Conservation (phyloP, 2,329 filamentous ascomycete genomes). For the Colletotrichum gigasporum region DNA sequence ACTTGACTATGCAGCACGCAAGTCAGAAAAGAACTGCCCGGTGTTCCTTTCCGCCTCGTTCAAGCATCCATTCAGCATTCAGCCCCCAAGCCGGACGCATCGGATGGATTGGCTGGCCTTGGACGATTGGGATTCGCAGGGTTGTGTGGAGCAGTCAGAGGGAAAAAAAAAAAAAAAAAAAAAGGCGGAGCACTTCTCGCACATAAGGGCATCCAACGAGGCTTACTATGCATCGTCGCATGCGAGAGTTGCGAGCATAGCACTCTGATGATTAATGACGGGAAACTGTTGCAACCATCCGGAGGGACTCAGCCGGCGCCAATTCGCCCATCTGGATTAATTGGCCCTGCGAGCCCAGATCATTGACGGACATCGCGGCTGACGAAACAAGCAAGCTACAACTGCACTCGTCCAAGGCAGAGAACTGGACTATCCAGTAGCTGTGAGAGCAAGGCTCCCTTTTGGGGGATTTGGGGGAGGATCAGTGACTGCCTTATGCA, state of each 20-base stretch:
- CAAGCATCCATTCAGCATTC: no score
- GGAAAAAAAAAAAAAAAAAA: no score
- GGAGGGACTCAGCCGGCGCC: not conserved
- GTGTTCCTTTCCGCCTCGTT: no score
- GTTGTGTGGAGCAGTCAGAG: not conserved
- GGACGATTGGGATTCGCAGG: not conserved
- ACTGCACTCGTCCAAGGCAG: no score
- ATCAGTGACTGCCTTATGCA: not conserved
- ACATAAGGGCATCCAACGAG: no score
- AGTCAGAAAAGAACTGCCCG: no score
- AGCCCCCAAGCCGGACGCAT: conserved; percentile 3
- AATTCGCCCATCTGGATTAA: not conserved
- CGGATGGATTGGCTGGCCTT: not conserved
- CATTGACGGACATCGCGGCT: not conserved
- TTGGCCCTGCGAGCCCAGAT: conserved; percentile 2
- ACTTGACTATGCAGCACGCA: not conserved
- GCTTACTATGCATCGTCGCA: no score
- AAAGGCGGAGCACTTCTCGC: no score
- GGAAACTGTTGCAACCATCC: not conserved
- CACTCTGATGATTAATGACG: conserved; percentile 5
- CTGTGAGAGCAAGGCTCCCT: no score
- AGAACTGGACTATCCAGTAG: no score
- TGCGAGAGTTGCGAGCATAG: no score
- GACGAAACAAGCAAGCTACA: not conserved
- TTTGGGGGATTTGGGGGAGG: no score